Conservation (phyloP, 192 early-diverging fungal species). For the Coemansia sp. region DNA sequence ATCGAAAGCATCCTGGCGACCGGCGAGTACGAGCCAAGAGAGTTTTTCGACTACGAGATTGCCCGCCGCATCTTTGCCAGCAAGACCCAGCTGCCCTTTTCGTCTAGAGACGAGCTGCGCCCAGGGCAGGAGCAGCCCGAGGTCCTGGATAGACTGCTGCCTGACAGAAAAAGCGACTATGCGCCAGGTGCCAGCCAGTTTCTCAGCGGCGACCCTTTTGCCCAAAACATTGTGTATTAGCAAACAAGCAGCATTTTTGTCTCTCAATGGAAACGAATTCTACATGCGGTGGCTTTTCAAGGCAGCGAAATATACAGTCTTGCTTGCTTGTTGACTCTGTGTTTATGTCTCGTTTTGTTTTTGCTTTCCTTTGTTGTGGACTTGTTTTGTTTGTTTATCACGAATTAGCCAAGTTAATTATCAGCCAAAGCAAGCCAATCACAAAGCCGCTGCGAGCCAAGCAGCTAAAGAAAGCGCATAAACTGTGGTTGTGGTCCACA, state of each 20-base stretch:
- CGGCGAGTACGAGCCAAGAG: constrained; percentile 34
- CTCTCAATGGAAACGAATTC: background rate
- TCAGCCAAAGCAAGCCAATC: background rate
- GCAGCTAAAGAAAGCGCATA: background rate
- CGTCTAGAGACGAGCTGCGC: constrained; percentile 14
- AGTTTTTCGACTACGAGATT: constrained; percentile 35
- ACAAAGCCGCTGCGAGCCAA: background rate
- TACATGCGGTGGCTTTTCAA: background rate
- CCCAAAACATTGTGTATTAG: constrained; percentile 6
- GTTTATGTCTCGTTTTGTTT: background rate
- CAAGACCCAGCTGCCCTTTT: constrained; percentile 11
- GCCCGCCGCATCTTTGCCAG: constrained; percentile 48
- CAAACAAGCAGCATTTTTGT: background rate
- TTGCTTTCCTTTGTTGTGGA: background rate
- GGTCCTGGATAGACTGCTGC: constrained; percentile 25
- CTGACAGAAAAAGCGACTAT: background rate
- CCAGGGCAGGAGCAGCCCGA: background rate
- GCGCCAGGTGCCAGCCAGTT: background rate
- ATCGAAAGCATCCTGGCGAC: constrained; percentile 59
- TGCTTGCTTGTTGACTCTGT: background rate
- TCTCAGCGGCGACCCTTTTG: constrained; percentile 28
- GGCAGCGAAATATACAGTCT: background rate
- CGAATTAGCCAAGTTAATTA: background rate
- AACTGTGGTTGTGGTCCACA: background rate
- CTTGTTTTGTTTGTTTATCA: background rate